Conservation (phyloP, 1,284 basidiomycete genomes). For the Rhodofomes roseus region DNA sequence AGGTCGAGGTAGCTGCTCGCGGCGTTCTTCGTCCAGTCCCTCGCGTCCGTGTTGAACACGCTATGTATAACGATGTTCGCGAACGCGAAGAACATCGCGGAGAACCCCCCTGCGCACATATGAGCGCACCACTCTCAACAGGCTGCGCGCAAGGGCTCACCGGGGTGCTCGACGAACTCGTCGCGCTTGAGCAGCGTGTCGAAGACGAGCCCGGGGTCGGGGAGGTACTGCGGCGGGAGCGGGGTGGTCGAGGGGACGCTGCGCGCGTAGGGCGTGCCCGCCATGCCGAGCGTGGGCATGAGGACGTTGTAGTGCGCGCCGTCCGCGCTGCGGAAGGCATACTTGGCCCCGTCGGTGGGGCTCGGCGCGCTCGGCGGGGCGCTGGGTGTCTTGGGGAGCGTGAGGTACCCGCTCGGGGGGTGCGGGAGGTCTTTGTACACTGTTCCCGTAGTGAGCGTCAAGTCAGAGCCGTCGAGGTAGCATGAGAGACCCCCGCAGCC, state of each 20-base stretch:
- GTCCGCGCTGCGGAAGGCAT: slow-evolving; percentile 65
- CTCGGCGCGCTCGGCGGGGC: not conserved
- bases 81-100: slow-evolving; percentile 72
- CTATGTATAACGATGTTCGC: slow-evolving; percentile 76
- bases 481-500: too few species aligned
- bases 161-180: slow-evolving; percentile 13
- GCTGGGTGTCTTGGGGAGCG: slow-evolving; percentile 3
- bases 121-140: not conserved
- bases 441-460: too few species aligned
- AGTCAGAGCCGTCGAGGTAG: too few species aligned
- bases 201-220: slow-evolving; percentile 68
- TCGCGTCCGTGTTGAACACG: slow-evolving; percentile 62
- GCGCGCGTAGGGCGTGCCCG: slow-evolving; percentile 71
- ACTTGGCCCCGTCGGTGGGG: not conserved
- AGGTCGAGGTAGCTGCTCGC: slow-evolving; percentile 77
- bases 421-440: slow-evolving; percentile 64
- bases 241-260: slow-evolving; percentile 56
- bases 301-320: slow-evolving; percentile 74
- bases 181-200: slow-evolving; percentile 65
- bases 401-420: slow-evolving; percentile 63
- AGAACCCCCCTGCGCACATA: slow-evolving; percentile 38
- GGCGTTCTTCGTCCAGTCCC: slow-evolving; percentile 57
- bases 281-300: slow-evolving; percentile 69
- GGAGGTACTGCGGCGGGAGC: slow-evolving; percentile 45
- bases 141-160: slow-evolving; percentile 12